These are phyloP conservation scores for Colletotrichum zoysiae DNA, from an alignment of 2,329 filamentous ascomycete genomes.

Conservation along the genomic window DNA sequence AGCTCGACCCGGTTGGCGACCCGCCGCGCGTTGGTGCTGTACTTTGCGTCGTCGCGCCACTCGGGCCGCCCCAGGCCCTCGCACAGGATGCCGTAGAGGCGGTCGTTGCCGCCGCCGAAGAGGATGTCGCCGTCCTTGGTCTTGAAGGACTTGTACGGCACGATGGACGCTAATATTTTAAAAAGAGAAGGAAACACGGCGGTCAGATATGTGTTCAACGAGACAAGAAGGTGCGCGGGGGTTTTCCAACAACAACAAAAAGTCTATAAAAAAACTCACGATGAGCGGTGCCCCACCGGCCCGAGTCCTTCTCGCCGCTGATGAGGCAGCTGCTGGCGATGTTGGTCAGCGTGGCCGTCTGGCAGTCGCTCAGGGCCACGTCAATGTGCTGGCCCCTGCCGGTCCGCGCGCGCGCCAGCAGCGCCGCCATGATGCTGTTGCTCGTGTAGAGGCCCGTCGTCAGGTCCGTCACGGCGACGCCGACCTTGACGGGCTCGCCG, in stretches of 20 bases:
- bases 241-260: too few species aligned
- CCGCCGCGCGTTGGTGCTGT: slow-evolving; percentile 70
- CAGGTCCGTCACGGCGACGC: slow-evolving; percentile 95
- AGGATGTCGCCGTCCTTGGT: slow-evolving; percentile 79
- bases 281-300: slow-evolving; percentile 96
- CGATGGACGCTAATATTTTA: slow-evolving; percentile 81
- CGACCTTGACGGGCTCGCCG: slow-evolving; percentile 94
- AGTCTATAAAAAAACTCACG: slow-evolving; percentile 67
- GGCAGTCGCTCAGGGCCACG: slow-evolving; percentile 90
- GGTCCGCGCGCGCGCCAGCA: slow-evolving; percentile 80
- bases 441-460: slow-evolving; percentile 96
- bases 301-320: slow-evolving; percentile 86
- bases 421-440: slow-evolving; percentile 94
- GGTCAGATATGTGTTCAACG: too few species aligned
- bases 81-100: slow-evolving; percentile 75
- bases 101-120: slow-evolving; percentile 79
- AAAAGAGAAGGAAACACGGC: too few species aligned
- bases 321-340: slow-evolving; percentile 93
- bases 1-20: slow-evolving; percentile 81
- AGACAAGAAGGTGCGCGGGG: too few species aligned
- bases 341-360: slow-evolving; percentile 94
- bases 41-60: slow-evolving; percentile 71
- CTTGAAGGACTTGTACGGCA: slow-evolving; percentile 90
- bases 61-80: slow-evolving; percentile 68
- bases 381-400: slow-evolving; percentile 93